Conservation (phyloP, 495 filamentous ascomycete genomes). For the Talaromyces adpressus region DNA sequence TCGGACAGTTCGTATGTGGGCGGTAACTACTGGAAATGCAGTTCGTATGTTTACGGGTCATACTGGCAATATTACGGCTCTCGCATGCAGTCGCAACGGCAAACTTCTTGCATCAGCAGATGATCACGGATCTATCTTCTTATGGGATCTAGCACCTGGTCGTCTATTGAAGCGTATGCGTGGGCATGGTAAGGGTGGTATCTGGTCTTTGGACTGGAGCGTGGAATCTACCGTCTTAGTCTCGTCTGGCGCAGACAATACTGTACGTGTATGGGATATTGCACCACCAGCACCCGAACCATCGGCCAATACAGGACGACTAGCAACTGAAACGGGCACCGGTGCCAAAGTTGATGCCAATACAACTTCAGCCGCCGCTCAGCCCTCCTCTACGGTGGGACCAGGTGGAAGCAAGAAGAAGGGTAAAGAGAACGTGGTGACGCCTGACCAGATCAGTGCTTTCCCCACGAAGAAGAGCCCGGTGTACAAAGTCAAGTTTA, state of each 20-base stretch:
- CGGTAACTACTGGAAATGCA: constrained; percentile 72
- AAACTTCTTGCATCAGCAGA: constrained; percentile 85
- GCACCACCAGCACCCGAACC: constrained; percentile 50
- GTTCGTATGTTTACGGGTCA: constrained; percentile 93
- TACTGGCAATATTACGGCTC: constrained; percentile 69
- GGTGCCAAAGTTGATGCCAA: constrained; percentile 46
- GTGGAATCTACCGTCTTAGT: constrained; percentile 82
- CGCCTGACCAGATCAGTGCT: constrained; percentile 84
- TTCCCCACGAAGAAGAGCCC: constrained; percentile 95
- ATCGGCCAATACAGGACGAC: constrained; percentile 44
- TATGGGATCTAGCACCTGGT: constrained; percentile 87
- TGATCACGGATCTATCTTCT: constrained; percentile 72
- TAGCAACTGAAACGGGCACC: constrained; percentile 47
- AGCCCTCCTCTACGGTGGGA: constrained; percentile 31
- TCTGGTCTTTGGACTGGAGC: constrained; percentile 87
- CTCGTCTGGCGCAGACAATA: constrained; percentile 86
- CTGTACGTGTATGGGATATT: constrained; percentile 92
- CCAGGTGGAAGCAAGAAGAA: constrained; percentile 65
- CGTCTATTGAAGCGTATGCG: constrained; percentile 83
- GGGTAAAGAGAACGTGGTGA: constrained; percentile 83
- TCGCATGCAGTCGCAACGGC: constrained; percentile 81
- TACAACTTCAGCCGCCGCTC: constrained; percentile 26
- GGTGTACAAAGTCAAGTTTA: constrained; percentile 89
- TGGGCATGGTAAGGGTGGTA: constrained; percentile 87
- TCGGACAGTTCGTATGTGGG: constrained; percentile 94